phyloP scores from a whole-genome alignment of 2,329 filamentous ascomycete species.

The Trichophyton mentagrophytes region DNA sequence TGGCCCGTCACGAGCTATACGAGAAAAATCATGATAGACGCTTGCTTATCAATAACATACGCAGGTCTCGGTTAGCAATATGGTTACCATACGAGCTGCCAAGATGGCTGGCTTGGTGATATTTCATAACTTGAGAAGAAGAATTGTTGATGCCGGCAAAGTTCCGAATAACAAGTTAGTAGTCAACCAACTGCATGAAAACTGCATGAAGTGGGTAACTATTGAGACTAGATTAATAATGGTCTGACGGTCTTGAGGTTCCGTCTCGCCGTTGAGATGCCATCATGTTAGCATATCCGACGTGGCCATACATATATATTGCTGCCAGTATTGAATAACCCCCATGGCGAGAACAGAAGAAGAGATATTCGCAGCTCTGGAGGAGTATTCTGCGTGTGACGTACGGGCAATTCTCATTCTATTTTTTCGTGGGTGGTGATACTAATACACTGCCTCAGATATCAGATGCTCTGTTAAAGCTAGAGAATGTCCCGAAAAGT shows the following conservation, averaged over 20 bases:
- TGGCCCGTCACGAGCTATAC: no score
- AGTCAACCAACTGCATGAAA: no score
- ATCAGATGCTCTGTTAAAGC: slow-evolving; percentile 59
- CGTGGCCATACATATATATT: neutral
- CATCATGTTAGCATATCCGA: neutral
- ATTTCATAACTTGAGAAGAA: no score
- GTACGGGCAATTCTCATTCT: slow-evolving; percentile 15
- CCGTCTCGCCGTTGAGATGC: neutral
- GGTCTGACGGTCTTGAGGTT: neutral
- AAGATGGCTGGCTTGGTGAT: no score
- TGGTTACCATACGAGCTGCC: no score
- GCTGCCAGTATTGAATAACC: neutral
- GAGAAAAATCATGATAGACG: no score
- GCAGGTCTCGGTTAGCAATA: no score
- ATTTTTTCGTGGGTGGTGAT: neutral
- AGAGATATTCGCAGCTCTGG: slow-evolving; percentile 23
- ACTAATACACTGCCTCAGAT: slow-evolving; percentile 33
- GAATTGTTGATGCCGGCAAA: no score
- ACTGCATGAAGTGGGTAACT: no score
- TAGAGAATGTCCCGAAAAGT: slow-evolving; percentile 36
- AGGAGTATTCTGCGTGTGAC: slow-evolving; percentile 33
- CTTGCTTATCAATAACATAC: no score
- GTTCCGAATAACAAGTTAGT: no score
- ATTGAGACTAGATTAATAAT: no score
- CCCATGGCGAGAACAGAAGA: neutral